Evolutionary conservation across 306 rosid species (phyloP).

Genomic region (Lathyrus tuberosus): DNA sequence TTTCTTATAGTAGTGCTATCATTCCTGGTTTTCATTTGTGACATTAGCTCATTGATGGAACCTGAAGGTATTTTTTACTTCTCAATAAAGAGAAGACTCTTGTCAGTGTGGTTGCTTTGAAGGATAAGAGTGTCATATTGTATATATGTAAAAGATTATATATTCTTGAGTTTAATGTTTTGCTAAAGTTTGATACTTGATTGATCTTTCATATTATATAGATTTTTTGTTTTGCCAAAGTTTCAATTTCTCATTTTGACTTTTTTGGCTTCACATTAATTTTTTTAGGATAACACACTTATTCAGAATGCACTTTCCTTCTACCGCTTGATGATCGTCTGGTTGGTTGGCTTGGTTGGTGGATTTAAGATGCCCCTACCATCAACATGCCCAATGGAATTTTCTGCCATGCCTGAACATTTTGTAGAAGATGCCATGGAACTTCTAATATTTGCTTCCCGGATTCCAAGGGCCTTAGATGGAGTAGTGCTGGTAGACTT

Average conservation of each 20-base stretch:
- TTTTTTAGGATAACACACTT: conserved; percentile 72
- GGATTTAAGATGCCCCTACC: conserved; percentile 98
- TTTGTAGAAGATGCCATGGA: conserved; percentile 99
- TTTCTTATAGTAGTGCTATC: conserved; percentile 20
- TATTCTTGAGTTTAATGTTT: conserved; percentile 19
- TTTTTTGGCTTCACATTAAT: conserved; percentile 28
- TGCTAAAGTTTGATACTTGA: conserved; percentile 7
- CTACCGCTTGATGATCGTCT: conserved; percentile 86
- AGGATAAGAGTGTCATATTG: conserved; percentile 27
- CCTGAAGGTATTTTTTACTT: conserved; percentile 7
- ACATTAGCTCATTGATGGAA: conserved; percentile 23
- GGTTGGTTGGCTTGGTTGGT: conserved; percentile 96
- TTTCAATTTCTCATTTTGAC: conserved; percentile 33
- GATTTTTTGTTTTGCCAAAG: background rate
- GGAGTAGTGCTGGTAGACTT: conserved; percentile 77
- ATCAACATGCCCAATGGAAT: conserved; percentile 73
- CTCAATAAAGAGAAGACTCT: conserved; percentile 30
- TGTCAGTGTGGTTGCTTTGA: conserved; percentile 26
- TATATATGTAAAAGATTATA: conserved; percentile 6
- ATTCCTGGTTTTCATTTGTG: conserved; percentile 28
- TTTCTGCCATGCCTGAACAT: conserved; percentile 96
- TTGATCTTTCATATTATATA: conserved; percentile 25
- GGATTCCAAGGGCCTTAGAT: conserved; percentile 96
- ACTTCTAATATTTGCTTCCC: conserved; percentile 90
- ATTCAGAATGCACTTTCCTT: conserved; percentile 80